Percentiles rank a stretch among this genome's conserved stretches.
Conservation (phyloP, 2,329 filamentous ascomycete species). For the Xylariaceae sp. region DNA sequence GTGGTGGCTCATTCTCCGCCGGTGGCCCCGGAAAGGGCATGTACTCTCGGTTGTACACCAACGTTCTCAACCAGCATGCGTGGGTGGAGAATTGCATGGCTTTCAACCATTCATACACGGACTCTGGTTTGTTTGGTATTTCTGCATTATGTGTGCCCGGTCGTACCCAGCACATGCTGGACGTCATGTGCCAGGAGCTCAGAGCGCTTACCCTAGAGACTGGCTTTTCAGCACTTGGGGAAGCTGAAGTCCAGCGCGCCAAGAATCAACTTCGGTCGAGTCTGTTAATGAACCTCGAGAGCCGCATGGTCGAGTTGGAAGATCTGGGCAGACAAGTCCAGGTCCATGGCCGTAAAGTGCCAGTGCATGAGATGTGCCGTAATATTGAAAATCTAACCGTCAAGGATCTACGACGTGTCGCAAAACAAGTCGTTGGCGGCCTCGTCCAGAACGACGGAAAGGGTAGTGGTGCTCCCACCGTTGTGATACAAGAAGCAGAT, state of each 20-base stretch:
- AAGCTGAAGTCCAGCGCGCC: conserved; percentile 83
- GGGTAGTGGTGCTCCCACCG: conserved; percentile 88
- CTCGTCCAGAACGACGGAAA: conserved; percentile 74
- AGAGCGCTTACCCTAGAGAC: conserved; percentile 76
- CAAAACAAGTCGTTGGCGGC: conserved; percentile 78
- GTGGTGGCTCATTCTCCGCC: conserved; percentile 94
- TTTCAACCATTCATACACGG: conserved; percentile 97
- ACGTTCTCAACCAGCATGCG: conserved; percentile 94
- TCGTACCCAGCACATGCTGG: conserved; percentile 82
- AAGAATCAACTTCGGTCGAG: conserved; percentile 95
- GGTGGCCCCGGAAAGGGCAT: conserved; percentile 98
- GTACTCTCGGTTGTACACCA: conserved; percentile 97
- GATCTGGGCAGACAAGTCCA: conserved; percentile 94
- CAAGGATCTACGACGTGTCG: conserved; percentile 81
- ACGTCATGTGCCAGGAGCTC: conserved; percentile 93
- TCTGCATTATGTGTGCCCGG: conserved; percentile 83
- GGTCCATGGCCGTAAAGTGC: conserved; percentile 92
- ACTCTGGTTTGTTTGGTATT: conserved; percentile 95
- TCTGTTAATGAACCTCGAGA: conserved; percentile 97
- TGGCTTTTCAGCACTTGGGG: conserved; percentile 74
- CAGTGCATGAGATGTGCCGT: conserved; percentile 90
- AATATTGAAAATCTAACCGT: conserved; percentile 85
- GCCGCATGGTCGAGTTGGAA: conserved; percentile 95
- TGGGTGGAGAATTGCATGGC: conserved; percentile 97
- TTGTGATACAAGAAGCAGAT: conserved; percentile 91